These are phyloP conservation scores for Buxus sempervirens DNA, from an alignment of 164 flowering plant species.

Conservation along the genomic window DNA sequence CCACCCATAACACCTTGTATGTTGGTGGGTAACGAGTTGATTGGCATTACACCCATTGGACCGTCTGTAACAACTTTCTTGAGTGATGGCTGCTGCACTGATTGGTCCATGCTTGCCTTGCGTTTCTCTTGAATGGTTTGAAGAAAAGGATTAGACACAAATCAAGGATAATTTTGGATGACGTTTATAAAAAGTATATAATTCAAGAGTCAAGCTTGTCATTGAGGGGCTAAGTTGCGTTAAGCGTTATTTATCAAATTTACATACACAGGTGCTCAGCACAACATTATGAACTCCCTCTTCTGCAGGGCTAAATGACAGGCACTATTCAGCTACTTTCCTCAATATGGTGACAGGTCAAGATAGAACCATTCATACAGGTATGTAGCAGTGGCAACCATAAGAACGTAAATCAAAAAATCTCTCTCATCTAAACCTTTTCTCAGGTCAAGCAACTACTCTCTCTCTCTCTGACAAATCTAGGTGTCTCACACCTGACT, in stretches of 20 bases:
- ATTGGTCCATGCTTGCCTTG: constrained; percentile 58
- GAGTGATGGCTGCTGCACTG: constrained; percentile 63
- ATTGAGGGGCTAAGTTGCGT: background rate
- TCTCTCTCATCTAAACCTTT: no score
- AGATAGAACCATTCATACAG: no score
- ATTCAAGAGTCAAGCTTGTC: background rate
- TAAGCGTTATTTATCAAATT: background rate
- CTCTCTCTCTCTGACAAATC: no score
- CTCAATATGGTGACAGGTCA: no score
- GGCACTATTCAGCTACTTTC: no score
- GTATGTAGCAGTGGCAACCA: no score
- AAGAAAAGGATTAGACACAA: background rate
- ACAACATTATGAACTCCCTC: no score
- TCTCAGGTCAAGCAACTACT: no score
- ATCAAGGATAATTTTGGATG: background rate
- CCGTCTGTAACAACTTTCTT: constrained; percentile 59
- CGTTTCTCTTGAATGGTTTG: constrained; percentile 56
- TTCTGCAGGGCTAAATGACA: no score
- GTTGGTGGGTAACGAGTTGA: constrained; percentile 42
- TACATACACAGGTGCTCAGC: no score
- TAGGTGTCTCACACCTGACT: no score
- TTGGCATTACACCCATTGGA: constrained; percentile 32
- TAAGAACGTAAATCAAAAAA: no score
- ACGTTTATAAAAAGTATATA: background rate
- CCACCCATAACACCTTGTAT: constrained; percentile 45